These are phyloP conservation scores for Neophaeococcomyces aloes DNA, from an alignment of 2,329 filamentous ascomycete species.

Conservation along the genomic window DNA sequence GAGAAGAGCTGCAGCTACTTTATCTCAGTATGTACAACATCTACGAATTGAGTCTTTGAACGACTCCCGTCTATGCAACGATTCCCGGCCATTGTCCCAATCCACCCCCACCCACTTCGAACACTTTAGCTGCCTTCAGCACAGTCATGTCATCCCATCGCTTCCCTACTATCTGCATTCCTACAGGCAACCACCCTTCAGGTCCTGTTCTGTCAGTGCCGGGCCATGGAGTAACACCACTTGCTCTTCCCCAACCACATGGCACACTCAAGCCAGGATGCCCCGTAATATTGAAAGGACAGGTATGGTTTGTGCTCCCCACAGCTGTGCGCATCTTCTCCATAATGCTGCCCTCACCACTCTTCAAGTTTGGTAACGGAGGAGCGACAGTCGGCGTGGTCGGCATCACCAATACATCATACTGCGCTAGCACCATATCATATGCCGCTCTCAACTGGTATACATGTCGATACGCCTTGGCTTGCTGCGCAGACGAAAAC, in stretches of 20 bases:
- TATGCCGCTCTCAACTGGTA: conserved; percentile 40
- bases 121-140: conserved; percentile 12
- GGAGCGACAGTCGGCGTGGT: conserved; percentile 37
- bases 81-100: background rate
- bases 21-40: no score
- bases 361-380: conserved; percentile 28
- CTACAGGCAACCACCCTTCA: conserved; percentile 25
- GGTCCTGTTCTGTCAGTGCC: background rate
- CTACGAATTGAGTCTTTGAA: no score
- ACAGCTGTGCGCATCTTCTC: conserved; percentile 37
- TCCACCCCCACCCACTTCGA: conserved; percentile 7
- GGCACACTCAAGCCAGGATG: conserved; percentile 43
- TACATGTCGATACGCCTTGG: conserved; percentile 39
- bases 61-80: no score
- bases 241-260: conserved; percentile 24
- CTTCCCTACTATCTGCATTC: conserved; percentile 31
- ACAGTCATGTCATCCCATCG: conserved; percentile 28
- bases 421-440: conserved; percentile 32
- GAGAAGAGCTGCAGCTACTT: no score
- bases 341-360: conserved; percentile 25
- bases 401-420: conserved; percentile 43
- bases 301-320: conserved; percentile 37
- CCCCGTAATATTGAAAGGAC: conserved; percentile 41
- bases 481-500: conserved; percentile 27
- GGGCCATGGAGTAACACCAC: background rate